These are phyloP conservation scores for Dryadomyces quercus-mongolicae DNA, from an alignment of 2,329 filamentous ascomycete genomes.

Conservation along the genomic window DNA sequence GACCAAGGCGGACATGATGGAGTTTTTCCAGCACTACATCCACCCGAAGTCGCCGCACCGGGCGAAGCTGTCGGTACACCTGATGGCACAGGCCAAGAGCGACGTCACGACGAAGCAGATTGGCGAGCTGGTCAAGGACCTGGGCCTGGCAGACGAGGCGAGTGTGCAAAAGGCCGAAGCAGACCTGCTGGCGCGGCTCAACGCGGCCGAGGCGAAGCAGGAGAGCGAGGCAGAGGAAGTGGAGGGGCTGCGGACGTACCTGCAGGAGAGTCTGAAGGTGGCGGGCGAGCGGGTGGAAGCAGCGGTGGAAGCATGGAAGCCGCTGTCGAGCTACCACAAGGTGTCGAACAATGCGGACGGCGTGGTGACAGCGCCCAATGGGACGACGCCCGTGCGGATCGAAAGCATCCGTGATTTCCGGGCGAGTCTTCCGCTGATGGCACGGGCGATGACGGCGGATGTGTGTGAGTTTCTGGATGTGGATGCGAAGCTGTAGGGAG, in stretches of 20 bases:
- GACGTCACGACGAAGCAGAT: slow-evolving; percentile 30
- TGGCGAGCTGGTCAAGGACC: slow-evolving; percentile 24
- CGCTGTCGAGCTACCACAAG: slow-evolving; percentile 16
- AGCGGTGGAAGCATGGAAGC: slow-evolving; percentile 24
- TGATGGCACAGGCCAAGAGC: slow-evolving; percentile 58
- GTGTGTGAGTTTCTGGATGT: slow-evolving; percentile 77
- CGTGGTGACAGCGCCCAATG: slow-evolving; percentile 27
- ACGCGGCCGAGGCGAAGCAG: slow-evolving; percentile 20
- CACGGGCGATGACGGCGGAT: slow-evolving; percentile 60
- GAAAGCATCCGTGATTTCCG: slow-evolving; percentile 73
- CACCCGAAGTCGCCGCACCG: slow-evolving; percentile 59
- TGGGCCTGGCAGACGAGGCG: slow-evolving; percentile 19
- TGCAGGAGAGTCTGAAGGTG: slow-evolving; percentile 33
- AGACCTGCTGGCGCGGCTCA: slow-evolving; percentile 22
- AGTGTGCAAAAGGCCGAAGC: slow-evolving; percentile 18
- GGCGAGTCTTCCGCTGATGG: slow-evolving; percentile 58
- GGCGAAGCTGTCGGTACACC: slow-evolving; percentile 75
- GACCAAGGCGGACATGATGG: slow-evolving; percentile 66
- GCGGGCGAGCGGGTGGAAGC: slow-evolving; percentile 34
- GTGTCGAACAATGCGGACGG: slow-evolving; percentile 15
- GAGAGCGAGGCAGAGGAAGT: slow-evolving; percentile 34
- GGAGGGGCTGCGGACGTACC: slow-evolving; percentile 35
- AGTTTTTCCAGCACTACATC: slow-evolving; percentile 69
- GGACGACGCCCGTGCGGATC: slow-evolving; percentile 49
- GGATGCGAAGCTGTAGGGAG: slow-evolving; percentile 58